Evolutionary conservation across 345 rosid genomes (phyloP).

Genomic region (Pseudoturritis turrita): DNA sequence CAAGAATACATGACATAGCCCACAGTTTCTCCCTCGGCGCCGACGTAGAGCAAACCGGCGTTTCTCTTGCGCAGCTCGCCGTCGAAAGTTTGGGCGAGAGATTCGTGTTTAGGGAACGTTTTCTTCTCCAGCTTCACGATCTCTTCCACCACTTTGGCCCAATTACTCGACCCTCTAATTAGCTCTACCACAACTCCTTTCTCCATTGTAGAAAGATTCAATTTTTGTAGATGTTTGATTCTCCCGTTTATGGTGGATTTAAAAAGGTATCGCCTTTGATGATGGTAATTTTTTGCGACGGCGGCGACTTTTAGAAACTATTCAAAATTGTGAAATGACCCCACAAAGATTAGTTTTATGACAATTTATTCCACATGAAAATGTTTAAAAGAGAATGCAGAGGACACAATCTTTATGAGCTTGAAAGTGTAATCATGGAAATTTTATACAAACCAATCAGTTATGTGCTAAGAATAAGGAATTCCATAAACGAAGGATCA

Average conservation of each 20-base stretch:
- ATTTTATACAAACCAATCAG: neutral
- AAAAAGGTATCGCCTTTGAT: neutral
- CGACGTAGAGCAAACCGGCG: constrained; percentile 57
- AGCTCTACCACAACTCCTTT: constrained; percentile 39
- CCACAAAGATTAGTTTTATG: neutral
- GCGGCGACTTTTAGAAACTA: neutral
- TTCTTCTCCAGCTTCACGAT: constrained; percentile 69
- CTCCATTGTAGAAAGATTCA: constrained; percentile 29
- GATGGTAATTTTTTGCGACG: neutral
- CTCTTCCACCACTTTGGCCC: constrained; percentile 46
- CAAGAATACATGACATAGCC: constrained; percentile 74
- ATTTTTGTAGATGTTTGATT: neutral
- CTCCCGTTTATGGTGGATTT: neutral
- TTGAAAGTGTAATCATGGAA: neutral
- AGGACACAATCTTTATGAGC: neutral
- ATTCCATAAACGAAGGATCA: neutral
- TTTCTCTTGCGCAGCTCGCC: constrained; percentile 67
- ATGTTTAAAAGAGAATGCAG: too few relatives aligned
- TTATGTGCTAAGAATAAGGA: neutral
- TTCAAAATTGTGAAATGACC: neutral
- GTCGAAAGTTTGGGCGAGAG: constrained; percentile 60
- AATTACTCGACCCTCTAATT: constrained; percentile 39
- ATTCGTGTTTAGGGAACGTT: constrained; percentile 79
- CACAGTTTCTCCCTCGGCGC: constrained; percentile 39
- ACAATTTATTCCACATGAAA: too few relatives aligned